Conservation (phyloP, 2,329 filamentous ascomycete genomes). For the Xylariaceae sp. region DNA sequence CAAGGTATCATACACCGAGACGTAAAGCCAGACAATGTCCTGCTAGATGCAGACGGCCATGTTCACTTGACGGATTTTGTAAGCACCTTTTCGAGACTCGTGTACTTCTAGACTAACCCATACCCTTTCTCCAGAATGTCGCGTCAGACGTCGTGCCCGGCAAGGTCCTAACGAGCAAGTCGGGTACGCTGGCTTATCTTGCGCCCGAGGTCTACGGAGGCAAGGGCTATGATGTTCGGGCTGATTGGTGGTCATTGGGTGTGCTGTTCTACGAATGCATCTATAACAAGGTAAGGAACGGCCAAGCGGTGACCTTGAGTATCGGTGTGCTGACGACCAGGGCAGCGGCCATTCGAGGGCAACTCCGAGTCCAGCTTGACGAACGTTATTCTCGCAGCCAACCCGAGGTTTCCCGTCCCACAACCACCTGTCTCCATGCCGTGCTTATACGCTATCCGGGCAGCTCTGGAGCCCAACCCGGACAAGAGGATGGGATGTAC, state of each 20-base stretch:
- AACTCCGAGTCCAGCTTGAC: conserved; percentile 75
- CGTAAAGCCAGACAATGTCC: conserved; percentile 85
- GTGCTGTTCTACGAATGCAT: conserved; percentile 99
- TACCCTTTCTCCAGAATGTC: conserved; percentile 93
- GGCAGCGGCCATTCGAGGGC: conserved; percentile 83
- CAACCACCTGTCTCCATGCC: conserved; percentile 81
- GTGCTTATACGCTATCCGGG: conserved; percentile 82
- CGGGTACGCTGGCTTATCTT: conserved; percentile 89
- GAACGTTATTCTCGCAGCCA: conserved; percentile 71
- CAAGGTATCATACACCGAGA: conserved; percentile 88
- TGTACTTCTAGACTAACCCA: neutral
- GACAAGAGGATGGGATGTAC: conserved; percentile 75
- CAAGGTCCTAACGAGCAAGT: conserved; percentile 86
- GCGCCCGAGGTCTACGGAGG: conserved; percentile 93
- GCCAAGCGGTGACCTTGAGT: neutral
- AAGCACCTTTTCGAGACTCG: conserved; percentile 30
- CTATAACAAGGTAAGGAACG: conserved; percentile 75
- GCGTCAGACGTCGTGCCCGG: conserved; percentile 84
- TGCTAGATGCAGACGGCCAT: conserved; percentile 82
- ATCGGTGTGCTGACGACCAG: conserved; percentile 21
- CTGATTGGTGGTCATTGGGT: conserved; percentile 98
- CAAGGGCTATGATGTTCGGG: conserved; percentile 79
- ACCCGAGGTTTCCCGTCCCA: conserved; percentile 85
- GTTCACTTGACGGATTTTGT: conserved; percentile 98
- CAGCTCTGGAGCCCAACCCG: conserved; percentile 73